phyloP scores from a whole-genome alignment of 768 basidiomycete species.

The Dentipellis sp. region DNA sequence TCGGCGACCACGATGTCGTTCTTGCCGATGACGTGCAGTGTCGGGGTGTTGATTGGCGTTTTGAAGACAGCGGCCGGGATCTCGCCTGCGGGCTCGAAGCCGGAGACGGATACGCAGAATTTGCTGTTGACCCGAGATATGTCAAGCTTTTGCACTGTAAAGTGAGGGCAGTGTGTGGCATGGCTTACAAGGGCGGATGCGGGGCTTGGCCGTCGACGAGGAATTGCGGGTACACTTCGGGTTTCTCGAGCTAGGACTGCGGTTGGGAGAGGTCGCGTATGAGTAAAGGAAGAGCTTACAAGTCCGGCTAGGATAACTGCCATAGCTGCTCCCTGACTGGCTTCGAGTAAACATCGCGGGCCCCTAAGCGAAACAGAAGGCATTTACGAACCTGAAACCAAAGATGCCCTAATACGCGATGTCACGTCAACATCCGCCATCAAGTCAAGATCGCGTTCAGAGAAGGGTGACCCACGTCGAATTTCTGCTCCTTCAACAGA shows the following conservation, averaged over 20 bases:
- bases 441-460: conserved; percentile 24
- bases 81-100: conserved; percentile 46
- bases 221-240: conserved; percentile 45
- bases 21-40: conserved; percentile 69
- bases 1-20: conserved; percentile 67
- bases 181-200: conserved; percentile 68
- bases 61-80: conserved; percentile 41
- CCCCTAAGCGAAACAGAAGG: not conserved
- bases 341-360: conserved; percentile 1
- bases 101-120: conserved; percentile 71
- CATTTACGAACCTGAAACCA: conserved; percentile 55
- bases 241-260: conserved; percentile 39
- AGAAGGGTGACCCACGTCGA: conserved; percentile 43
- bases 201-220: conserved; percentile 48
- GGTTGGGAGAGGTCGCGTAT: not conserved
- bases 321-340: conserved; percentile 71
- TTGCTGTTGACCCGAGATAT: conserved; percentile 27
- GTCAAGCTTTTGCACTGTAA: not conserved
- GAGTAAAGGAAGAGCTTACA: conserved; percentile 30
- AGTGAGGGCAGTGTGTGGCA: not conserved
- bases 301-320: conserved; percentile 63
- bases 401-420: conserved; percentile 45
- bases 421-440: conserved; percentile 28
- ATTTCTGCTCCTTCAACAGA: conserved; percentile 45
- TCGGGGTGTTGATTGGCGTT: conserved; percentile 53